Base-by-base conservation (phyloP, 148 eudicot species). In the Oxyria digyna region DNA sequence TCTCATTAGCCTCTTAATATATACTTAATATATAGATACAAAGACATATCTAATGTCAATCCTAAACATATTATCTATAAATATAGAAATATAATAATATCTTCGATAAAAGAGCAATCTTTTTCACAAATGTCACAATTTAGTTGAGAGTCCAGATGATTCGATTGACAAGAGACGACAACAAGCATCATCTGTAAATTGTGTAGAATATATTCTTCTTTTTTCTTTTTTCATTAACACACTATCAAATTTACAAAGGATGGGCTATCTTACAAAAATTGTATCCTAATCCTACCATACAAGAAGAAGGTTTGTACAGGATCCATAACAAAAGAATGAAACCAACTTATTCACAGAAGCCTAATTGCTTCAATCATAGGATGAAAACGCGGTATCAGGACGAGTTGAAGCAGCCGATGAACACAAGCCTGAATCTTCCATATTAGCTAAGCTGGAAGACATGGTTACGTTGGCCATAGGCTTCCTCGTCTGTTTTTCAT, bases 361-460 rank as follows among this genome's bases (percentile, higher is more conserved):
- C 9, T 14, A 29, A 14, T 5, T 59, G 65, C 20, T 59, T 59
- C 37, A 6, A 59, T 59, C 29, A 6, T 29, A 27, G 65, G 65
- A 31, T 15, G 65, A 59, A 29, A 59, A 59, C 65, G 31, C 29
- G n/a, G 27, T 59, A 31, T 26, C 65, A 15, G 35, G 35, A 29
- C 65, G 29, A 59, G 69, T 37, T 18, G 69, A 41, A 66, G 69
- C 6, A 15, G 15, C 10, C 15, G 69, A 66, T 8, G 78, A 75
- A 8, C 79, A 63, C 33, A 73, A 49, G 67, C 69, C 68, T 0
- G 81, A 73, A 18, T 73, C 67, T 37, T 76, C 68, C 48, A 29
- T 68, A 41, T 72, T 78, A 50, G 74, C 78, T 13, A 67, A 67
- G 68, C 84, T 76, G 46, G 80, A 78, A n/a, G 62, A 59, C 6